Conservation (phyloP, 805 yeast genomes). For the Wickerhamiella nectarea region DNA sequence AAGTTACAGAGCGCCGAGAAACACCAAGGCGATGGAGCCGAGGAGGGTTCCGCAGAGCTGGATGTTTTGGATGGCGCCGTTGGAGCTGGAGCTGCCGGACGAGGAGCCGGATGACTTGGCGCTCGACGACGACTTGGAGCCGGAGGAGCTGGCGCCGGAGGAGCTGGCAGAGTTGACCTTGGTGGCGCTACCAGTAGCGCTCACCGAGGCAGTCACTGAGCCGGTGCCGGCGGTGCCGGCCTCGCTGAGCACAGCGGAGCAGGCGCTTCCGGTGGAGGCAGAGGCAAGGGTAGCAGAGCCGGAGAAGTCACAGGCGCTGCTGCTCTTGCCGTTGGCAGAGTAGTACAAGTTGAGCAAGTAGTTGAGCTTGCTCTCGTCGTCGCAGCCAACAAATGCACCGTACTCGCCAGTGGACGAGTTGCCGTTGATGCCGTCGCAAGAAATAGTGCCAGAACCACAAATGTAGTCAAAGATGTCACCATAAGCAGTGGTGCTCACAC, state of each 20-base stretch:
- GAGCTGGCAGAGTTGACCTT: slow-evolving; percentile 15
- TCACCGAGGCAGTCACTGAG: slow-evolving; percentile 32
- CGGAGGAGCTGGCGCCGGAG: slow-evolving; percentile 15
- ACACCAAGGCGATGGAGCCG: slow-evolving; percentile 7
- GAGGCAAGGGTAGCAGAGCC: slow-evolving; percentile 50
- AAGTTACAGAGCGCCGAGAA: slow-evolving; percentile 9
- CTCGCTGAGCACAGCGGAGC: slow-evolving; percentile 40
- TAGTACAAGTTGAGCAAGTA: slow-evolving; percentile 55
- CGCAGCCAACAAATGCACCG: slow-evolving; percentile 65
- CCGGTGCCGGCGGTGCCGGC: slow-evolving; percentile 67
- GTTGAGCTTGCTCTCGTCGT: slow-evolving; percentile 53
- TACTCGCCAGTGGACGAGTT: slow-evolving; percentile 54
- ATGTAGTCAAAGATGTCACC: slow-evolving; percentile 43
- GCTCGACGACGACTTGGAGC: slow-evolving; percentile 8
- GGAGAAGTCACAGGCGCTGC: slow-evolving; percentile 52
- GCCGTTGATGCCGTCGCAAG: slow-evolving; percentile 47
- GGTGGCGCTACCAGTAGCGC: slow-evolving; percentile 23
- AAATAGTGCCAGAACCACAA: slow-evolving; percentile 36
- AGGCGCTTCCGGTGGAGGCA: slow-evolving; percentile 34
- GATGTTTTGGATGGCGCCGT: slow-evolving; percentile 2
- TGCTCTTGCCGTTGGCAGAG: slow-evolving; percentile 30
- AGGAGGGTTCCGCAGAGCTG: slow-evolving; percentile 3
- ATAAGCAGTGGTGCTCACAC: slow-evolving; percentile 42
- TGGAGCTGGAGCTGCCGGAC: slow-evolving; percentile 1
- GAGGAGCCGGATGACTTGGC: slow-evolving; percentile 7